Evolutionary conservation across 2,329 filamentous ascomycete species (phyloP).

Genomic region (Grosmannia serpens): DNA sequence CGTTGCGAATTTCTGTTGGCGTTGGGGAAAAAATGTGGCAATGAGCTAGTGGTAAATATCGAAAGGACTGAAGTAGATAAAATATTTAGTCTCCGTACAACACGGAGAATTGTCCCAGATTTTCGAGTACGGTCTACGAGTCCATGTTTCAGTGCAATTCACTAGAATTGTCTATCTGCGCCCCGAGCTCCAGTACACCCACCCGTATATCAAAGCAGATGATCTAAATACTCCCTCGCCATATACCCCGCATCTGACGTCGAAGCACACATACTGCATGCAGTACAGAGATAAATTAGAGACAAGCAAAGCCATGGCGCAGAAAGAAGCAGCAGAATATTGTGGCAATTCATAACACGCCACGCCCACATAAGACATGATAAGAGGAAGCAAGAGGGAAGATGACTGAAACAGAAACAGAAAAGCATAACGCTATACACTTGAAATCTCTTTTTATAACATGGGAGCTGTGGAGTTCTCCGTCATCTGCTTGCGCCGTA

Average conservation of each 20-base stretch:
- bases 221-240: background rate
- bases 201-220: background rate
- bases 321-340: background rate
- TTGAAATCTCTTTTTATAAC: background rate
- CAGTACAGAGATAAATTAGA: background rate
- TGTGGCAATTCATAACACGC: background rate
- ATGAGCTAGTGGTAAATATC: background rate
- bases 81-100: background rate
- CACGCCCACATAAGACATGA: background rate
- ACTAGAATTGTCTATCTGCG: background rate
- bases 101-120: background rate
- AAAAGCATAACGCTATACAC: conserved; percentile 8
- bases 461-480: background rate
- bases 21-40: background rate
- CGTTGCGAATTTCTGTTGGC: background rate
- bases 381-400: background rate
- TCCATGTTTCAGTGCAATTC: background rate
- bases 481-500: conserved; percentile 1
- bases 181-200: background rate
- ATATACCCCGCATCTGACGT: background rate
- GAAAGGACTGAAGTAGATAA: too few species aligned
- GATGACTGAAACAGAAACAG: background rate
- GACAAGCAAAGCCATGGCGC: background rate
- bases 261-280: background rate
- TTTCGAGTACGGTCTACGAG: background rate